Percentiles rank a stretch among this genome's conserved stretches.
Conservation (phyloP, 352 stramenopile genomes). For the Salisapilia sapeloensis region DNA sequence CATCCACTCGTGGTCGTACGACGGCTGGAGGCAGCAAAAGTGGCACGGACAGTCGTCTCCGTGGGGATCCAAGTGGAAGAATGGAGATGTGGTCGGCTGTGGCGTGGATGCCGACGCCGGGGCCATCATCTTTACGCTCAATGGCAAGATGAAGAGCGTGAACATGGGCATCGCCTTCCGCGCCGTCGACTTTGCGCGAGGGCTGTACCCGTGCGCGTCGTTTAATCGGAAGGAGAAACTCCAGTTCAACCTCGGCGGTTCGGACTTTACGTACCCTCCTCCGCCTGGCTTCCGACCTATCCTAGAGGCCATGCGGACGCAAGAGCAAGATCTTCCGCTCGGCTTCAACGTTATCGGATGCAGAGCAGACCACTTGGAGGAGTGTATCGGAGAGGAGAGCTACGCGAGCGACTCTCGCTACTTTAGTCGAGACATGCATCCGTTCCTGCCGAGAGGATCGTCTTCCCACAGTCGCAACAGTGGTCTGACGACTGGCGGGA, state of each 20-base stretch:
- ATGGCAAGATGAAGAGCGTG: constrained; percentile 75
- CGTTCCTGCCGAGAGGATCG: constrained; percentile 46
- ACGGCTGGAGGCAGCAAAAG: constrained; percentile 83
- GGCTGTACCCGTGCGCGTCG: constrained; percentile 74
- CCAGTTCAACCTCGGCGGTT: constrained; percentile 76
- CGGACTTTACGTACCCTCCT: constrained; percentile 55
- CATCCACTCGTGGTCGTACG: constrained; percentile 85
- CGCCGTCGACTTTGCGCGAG: constrained; percentile 60
- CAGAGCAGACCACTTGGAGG: constrained; percentile 69
- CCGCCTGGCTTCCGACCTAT: constrained; percentile 69
- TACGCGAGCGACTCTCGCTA: constrained; percentile 65
- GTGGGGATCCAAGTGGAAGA: constrained; percentile 84
- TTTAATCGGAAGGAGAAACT: constrained; percentile 78
- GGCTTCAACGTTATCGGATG: constrained; percentile 64
- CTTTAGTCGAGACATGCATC: constrained; percentile 57
- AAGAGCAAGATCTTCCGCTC: constrained; percentile 28
- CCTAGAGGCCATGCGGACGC: constrained; percentile 27
- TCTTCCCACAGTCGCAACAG: constrained; percentile 24
- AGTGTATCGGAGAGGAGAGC: constrained; percentile 69
- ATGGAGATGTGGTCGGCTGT: constrained; percentile 85
- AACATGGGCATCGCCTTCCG: constrained; percentile 81
- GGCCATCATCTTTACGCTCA: constrained; percentile 84
- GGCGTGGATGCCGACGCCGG: constrained; percentile 75
- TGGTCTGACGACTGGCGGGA: constrained; percentile 13
- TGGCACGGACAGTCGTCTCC: constrained; percentile 80